Base-by-base conservation (phyloP, 108 stramenopile species). In the Nitzschia putrida region DNA sequence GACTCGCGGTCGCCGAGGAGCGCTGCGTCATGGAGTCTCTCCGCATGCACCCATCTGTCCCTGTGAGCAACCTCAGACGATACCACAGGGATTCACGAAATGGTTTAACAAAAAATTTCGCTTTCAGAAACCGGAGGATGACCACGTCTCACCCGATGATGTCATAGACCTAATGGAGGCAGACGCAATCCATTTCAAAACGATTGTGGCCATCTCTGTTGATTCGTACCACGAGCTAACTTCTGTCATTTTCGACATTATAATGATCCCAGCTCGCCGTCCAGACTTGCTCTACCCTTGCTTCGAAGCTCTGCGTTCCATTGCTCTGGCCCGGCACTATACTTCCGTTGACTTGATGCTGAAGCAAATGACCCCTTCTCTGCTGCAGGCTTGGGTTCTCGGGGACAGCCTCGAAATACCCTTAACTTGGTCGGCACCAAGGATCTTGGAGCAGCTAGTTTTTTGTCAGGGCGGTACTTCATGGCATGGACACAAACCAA, bases 151-250 rank as follows among this genome's bases (percentile, higher is more conserved):
- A 4, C 34, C 44, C 37, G 20, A 57, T 43, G 55, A 87, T 71
- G 80, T 75, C 16, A 57, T 69, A 21, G 57, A 72, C 29, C 79
- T 80, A 11, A 69, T 85, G 63, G 81, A 87, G 55, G 74, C 61
- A n/a, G 76, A 78, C 56, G 72, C 81, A 20, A 70, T 88, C 50
- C 54, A 73, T 40, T 83, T 73, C 57, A 75, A 64, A 43, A 76
- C 80, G n/a, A 45, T 86, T 10, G 79, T 91, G 29, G 87, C 86
- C 60, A 83, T 80, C 8, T 61, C 77, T 38, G 61, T 75, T 11
- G 43, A 66, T 24, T 73, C 80, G 41, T 55, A 55, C 58, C 11
- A 23, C 14, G 25, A 63, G 23, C 76, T 77, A 23, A 74, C 45
- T 34, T 71, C 75, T 13, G 70, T 80, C 49, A 51, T 92, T 14